These are phyloP conservation scores for Trichoderma hamatum DNA, from an alignment of 2,329 filamentous ascomycete species.

Conservation along the genomic window DNA sequence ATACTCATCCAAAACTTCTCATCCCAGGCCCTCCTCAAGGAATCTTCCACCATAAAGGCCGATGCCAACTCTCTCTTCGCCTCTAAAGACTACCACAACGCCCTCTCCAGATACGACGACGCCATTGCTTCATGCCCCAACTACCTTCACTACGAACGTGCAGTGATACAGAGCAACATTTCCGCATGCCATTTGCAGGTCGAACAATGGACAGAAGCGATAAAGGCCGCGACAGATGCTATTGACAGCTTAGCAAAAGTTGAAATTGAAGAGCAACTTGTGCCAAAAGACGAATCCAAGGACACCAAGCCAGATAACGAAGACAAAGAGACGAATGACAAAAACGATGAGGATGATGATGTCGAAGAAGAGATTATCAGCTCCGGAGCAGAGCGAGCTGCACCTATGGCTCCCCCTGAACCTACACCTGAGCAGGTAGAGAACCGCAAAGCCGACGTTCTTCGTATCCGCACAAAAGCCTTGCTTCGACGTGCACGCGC, in stretches of 20 bases:
- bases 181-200: slow-evolving; percentile 86
- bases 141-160: slow-evolving; percentile 85
- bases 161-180: slow-evolving; percentile 86
- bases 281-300: slow-evolving; percentile 29
- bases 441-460: slow-evolving; percentile 60
- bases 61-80: slow-evolving; percentile 81
- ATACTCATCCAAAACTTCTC: neutral
- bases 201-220: slow-evolving; percentile 80
- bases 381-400: slow-evolving; percentile 57
- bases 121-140: slow-evolving; percentile 78
- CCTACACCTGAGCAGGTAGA: slow-evolving; percentile 28
- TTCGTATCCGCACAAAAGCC: slow-evolving; percentile 79
- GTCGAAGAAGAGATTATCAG: slow-evolving; percentile 63
- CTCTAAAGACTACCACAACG: slow-evolving; percentile 70
- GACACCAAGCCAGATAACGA: slow-evolving; percentile 39
- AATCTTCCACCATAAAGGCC: slow-evolving; percentile 73
- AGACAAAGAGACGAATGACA: slow-evolving; percentile 43
- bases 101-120: slow-evolving; percentile 80
- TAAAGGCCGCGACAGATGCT: slow-evolving; percentile 71
- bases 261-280: slow-evolving; percentile 43
- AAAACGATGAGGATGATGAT: slow-evolving; percentile 52
- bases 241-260: slow-evolving; percentile 73
- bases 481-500: slow-evolving; percentile 79
- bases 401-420: slow-evolving; percentile 38
- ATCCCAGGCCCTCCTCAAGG: slow-evolving; percentile 63